phyloP scores from a whole-genome alignment of 768 basidiomycete genomes.

The Solioccasus polychromus region DNA sequence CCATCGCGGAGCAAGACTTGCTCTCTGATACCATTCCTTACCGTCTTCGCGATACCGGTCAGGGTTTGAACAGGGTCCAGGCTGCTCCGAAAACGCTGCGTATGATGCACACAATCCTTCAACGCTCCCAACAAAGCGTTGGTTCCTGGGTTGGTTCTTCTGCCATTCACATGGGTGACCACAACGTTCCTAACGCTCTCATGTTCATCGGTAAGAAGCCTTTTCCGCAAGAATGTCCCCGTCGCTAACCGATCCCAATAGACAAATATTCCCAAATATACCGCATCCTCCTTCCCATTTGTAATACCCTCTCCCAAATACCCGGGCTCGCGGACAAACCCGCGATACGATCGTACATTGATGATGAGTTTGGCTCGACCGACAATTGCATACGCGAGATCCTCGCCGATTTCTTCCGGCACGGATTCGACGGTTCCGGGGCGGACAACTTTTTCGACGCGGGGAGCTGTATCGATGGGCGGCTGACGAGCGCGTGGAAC shows the following conservation, averaged over 20 bases:
- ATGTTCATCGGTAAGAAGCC: constrained; percentile 67
- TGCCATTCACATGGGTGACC: constrained; percentile 89
- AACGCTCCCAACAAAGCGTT: constrained; percentile 78
- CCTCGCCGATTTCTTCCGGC: constrained; percentile 80
- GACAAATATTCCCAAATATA: constrained; percentile 93
- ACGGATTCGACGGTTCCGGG: constrained; percentile 88
- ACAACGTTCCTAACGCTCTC: constrained; percentile 57
- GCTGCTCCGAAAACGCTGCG: constrained; percentile 85
- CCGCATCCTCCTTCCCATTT: constrained; percentile 84
- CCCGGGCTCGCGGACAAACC: constrained; percentile 64
- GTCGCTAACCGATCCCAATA: constrained; percentile 12
- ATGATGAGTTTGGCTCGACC: constrained; percentile 75
- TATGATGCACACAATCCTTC: constrained; percentile 84
- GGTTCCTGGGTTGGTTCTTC: constrained; percentile 85
- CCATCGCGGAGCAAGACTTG: constrained; percentile 74
- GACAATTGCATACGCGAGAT: constrained; percentile 71
- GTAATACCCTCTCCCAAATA: constrained; percentile 76
- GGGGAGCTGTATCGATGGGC: constrained; percentile 79
- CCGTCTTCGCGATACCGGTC: constrained; percentile 83
- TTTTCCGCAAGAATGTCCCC: neutral
- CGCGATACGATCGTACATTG: constrained; percentile 70
- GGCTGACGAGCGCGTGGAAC: constrained; percentile 89
- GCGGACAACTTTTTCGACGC: constrained; percentile 91
- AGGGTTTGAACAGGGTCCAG: constrained; percentile 89
- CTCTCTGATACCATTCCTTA: constrained; percentile 74